A percentile compares a stretch with the other conserved stretches of the same genome.
phyloP scores from a whole-genome alignment of 768 basidiomycete genomes.

The Arthromyces matolae region DNA sequence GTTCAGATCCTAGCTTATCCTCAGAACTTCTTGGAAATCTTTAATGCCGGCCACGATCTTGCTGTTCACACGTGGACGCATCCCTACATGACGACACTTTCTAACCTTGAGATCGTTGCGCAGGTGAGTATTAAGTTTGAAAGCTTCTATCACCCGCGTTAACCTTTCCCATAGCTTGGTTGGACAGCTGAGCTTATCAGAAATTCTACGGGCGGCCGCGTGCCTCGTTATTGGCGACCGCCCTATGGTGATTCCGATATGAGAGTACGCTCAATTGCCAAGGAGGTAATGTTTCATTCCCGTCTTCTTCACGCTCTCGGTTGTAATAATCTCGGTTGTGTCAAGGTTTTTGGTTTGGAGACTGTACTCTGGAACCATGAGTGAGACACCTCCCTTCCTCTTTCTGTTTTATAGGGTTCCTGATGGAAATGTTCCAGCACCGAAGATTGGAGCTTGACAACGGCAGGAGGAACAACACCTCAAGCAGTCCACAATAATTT shows the following conservation, averaged over 20 bases:
- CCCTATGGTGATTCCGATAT: slow-evolving; percentile 84
- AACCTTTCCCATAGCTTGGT: slow-evolving; percentile 47
- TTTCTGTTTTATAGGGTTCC: background rate
- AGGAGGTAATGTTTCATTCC: slow-evolving; percentile 44
- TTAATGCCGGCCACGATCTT: slow-evolving; percentile 42
- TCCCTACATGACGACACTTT: slow-evolving; percentile 76
- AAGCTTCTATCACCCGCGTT: background rate
- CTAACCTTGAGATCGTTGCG: slow-evolving; percentile 63
- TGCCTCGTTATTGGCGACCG: slow-evolving; percentile 78
- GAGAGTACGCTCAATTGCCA: slow-evolving; percentile 81
- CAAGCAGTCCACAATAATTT: slow-evolving; percentile 46
- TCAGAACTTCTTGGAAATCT: slow-evolving; percentile 50
- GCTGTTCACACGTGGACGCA: slow-evolving; percentile 69
- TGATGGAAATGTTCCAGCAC: slow-evolving; percentile 40
- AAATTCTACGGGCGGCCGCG: slow-evolving; percentile 73
- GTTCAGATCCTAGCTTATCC: slow-evolving; percentile 63
- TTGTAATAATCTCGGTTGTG: background rate
- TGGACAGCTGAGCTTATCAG: slow-evolving; percentile 79
- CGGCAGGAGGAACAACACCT: slow-evolving; percentile 39
- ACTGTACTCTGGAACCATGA: slow-evolving; percentile 93
- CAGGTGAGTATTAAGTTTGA: slow-evolving; percentile 37
- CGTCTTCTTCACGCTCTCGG: background rate
- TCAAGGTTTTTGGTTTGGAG: slow-evolving; percentile 65
- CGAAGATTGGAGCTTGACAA: slow-evolving; percentile 67
- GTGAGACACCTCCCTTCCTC: slow-evolving; percentile 32